Evolutionary conservation across 1,139 yeast species (phyloP), one percentile per base, ranked within the genome.

Genomic region (Yamadazyma membranifaciens): DNA sequence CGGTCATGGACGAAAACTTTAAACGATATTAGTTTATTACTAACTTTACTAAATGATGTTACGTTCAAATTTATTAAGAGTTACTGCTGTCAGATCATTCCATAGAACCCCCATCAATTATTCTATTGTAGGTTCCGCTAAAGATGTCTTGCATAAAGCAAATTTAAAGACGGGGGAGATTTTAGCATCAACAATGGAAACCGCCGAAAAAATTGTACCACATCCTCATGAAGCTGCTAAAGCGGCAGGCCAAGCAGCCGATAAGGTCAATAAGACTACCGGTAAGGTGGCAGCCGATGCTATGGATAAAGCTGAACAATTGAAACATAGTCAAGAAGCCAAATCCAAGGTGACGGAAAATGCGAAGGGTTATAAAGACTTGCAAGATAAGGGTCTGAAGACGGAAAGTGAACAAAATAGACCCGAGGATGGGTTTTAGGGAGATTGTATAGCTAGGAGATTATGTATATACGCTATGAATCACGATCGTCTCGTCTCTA

Each of bases 341-440:
- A 52, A 48, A 33, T 31, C 38, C 5, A 52, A 49, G 42, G 73
- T 65, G 3, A 43, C 47, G 10, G 42, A 60, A 29, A 63, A 67
- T 47, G 45, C 56, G 36, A 42, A 52, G 33, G 76, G 75, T 9
- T 71, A 72, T 53, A 46, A 60, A 31, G 49, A 55, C 45, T 63
- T 72, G 50, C 70, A 68, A 50, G 75, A 72, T 43, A 72, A 70
- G 49, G 78, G 78, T 9, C 31, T 60, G 35, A 66, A 69, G 50
- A 62, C 59, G 22, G 76, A 70, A 48, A 44, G 50, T 32, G 77
- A 72, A 55, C 78, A 72, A 52, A 63, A 67, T 52, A 66, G 78
- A 48, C 73, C 76, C 2, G 76, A 71, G 35, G 78, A 72, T 53
- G 76, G 58, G n/a, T 45, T 60, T 30, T 60, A 49, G 14, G n/a